Conservation (phyloP, 148 eudicot genomes). For the Mesembryanthemum crystallinum region DNA sequence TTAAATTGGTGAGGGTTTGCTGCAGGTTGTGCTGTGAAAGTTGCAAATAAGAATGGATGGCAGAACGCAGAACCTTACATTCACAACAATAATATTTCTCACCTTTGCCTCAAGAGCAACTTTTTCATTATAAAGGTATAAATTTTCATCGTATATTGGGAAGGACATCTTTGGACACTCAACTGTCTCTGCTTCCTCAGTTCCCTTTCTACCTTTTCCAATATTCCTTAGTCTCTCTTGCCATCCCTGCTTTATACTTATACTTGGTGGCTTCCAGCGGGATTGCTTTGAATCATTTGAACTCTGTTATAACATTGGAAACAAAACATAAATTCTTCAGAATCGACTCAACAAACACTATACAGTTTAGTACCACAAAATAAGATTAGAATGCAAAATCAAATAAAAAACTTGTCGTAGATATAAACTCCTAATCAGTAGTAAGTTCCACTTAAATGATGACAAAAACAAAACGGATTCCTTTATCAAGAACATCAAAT, state of each 20-base stretch:
- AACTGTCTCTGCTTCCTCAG: slow-evolving; percentile 55
- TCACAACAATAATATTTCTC: not conserved
- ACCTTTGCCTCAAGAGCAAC: slow-evolving; percentile 55
- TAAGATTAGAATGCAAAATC: not conserved
- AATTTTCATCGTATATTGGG: slow-evolving; percentile 59
- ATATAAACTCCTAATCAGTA: not conserved
- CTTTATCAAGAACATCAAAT: not conserved
- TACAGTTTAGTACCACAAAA: not conserved
- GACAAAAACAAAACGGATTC: not conserved
- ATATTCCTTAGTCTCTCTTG: slow-evolving; percentile 72
- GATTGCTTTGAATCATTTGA: slow-evolving; percentile 39
- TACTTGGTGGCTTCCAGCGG: slow-evolving; percentile 49
- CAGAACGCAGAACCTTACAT: not conserved
- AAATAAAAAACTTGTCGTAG: not conserved
- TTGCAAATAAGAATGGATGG: slow-evolving; percentile 1
- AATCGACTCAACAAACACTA: not conserved
- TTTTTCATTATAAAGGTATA: slow-evolving; percentile 45
- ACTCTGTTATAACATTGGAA: slow-evolving; percentile 28
- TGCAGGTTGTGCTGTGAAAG: not conserved
- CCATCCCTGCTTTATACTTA: slow-evolving; percentile 77
- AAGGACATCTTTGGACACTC: slow-evolving; percentile 66
- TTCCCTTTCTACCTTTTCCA: slow-evolving; percentile 56
- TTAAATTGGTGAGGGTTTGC: not conserved
- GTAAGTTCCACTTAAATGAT: not conserved
- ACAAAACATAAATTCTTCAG: not conserved